A percentile compares a stretch with the other conserved stretches of the same genome.
These are phyloP conservation scores for Tetrahymena malaccensis DNA, from an alignment of 73 alveolate genomes.

Conservation along the genomic window DNA sequence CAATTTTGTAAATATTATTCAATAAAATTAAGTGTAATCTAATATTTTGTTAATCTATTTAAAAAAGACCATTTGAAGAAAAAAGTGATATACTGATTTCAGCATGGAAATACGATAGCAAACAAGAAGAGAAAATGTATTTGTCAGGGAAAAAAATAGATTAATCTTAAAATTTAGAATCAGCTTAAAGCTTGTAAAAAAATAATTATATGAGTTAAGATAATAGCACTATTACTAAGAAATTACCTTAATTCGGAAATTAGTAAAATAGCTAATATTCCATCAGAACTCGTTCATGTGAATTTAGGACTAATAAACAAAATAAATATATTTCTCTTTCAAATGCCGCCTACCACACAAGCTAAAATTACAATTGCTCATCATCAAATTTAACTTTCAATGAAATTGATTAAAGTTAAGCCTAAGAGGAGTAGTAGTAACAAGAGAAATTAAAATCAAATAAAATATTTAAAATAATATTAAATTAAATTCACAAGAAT, in stretches of 20 bases:
- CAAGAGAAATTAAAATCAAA: not conserved
- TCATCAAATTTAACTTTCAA: not conserved
- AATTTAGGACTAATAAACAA: not conserved
- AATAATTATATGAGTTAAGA: not conserved
- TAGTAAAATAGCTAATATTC: not conserved
- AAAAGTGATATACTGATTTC: not conserved
- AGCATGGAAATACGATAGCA: not conserved
- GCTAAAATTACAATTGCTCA: not conserved
- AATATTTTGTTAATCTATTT: not conserved
- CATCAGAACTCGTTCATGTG: not conserved
- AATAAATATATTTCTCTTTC: not conserved
- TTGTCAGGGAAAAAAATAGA: not conserved
- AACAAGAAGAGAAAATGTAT: not conserved
- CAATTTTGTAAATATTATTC: not conserved
- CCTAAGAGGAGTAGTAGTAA: not conserved
- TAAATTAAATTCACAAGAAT: not conserved
- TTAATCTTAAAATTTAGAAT: not conserved
- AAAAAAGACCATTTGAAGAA: not conserved
- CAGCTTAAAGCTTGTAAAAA: not conserved
- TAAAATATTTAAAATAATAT: not conserved
- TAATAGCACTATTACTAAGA: not conserved
- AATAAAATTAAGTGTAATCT: not conserved
- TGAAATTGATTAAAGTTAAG: not conserved
- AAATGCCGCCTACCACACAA: not conserved
- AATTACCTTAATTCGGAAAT: not conserved